phyloP scores from a whole-genome alignment of 1,139 yeast genomes.

The Pichia terricola region DNA sequence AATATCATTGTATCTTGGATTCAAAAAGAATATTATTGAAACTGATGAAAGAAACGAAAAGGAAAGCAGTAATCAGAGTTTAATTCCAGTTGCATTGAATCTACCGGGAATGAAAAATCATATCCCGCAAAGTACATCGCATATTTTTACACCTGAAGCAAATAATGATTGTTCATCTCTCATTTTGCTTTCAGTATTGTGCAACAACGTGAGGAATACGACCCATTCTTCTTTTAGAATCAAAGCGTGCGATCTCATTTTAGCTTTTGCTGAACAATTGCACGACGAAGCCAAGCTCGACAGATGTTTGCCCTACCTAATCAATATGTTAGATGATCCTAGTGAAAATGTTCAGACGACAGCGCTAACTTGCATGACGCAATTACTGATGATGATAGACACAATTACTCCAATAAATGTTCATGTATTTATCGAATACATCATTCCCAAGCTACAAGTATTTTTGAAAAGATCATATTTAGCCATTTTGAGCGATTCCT shows the following conservation, averaged over 20 bases:
- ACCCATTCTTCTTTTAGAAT: constrained; percentile 53
- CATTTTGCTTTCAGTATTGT: constrained; percentile 52
- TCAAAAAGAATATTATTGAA: constrained; percentile 21
- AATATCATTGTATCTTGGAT: constrained; percentile 40
- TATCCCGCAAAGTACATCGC: constrained; percentile 31
- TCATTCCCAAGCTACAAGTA: constrained; percentile 58
- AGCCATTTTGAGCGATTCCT: constrained; percentile 1
- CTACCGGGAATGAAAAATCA: constrained; percentile 41
- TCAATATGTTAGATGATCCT: constrained; percentile 45
- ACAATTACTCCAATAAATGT: constrained; percentile 68
- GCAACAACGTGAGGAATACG: constrained; percentile 58
- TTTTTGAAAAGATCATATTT: constrained; percentile 30
- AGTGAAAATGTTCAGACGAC: constrained; percentile 50
- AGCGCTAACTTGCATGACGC: constrained; percentile 50
- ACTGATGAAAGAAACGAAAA: constrained; percentile 5
- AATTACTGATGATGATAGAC: constrained; percentile 56
- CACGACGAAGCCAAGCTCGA: constrained; percentile 82
- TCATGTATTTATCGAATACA: constrained; percentile 68
- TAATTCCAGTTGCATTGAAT: constrained; percentile 38
- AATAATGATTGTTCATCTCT: constrained; percentile 43
- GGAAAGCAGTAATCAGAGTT: constrained; percentile 1
- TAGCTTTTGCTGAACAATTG: constrained; percentile 68
- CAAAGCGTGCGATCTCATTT: constrained; percentile 65
- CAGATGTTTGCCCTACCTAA: constrained; percentile 71
- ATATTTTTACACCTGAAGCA: constrained; percentile 18